phyloP scores from a whole-genome alignment of 2,329 filamentous ascomycete species.

The Elsinoe necatrix region DNA sequence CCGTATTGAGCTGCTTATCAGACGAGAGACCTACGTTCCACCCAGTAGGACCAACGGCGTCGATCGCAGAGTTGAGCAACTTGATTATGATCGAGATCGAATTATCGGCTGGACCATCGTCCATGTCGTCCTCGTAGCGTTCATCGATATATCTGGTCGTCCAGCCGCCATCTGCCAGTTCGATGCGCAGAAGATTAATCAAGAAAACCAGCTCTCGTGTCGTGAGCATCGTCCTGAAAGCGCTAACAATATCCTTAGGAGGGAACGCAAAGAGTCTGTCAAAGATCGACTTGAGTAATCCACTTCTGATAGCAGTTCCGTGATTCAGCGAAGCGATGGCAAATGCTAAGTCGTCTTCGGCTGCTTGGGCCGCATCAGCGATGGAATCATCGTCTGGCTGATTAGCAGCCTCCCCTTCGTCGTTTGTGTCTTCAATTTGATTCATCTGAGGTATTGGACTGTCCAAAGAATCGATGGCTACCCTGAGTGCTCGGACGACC shows the following conservation, averaged over 20 bases:
- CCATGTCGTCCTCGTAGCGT: slow-evolving; percentile 37
- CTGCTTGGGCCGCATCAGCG: slow-evolving; percentile 23
- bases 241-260: slow-evolving; percentile 49
- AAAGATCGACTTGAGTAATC: slow-evolving; percentile 59
- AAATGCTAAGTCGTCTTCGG: slow-evolving; percentile 52
- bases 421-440: slow-evolving; percentile 14
- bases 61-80: slow-evolving; percentile 63
- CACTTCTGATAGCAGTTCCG: slow-evolving; percentile 54
- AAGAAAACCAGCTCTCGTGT: slow-evolving; percentile 63
- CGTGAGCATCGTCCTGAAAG: slow-evolving; percentile 55
- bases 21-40: slow-evolving; percentile 58
- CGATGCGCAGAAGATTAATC: slow-evolving; percentile 62
- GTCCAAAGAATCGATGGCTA: slow-evolving; percentile 62
- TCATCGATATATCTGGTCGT: slow-evolving; percentile 61
- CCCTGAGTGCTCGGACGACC: slow-evolving; percentile 56
- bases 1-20: slow-evolving; percentile 46
- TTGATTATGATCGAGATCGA: slow-evolving; percentile 64
- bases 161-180: slow-evolving; percentile 68
- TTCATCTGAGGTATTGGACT: slow-evolving; percentile 27
- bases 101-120: slow-evolving; percentile 52
- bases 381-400: slow-evolving; percentile 53
- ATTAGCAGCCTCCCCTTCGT: slow-evolving; percentile 10
- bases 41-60: slow-evolving; percentile 64
- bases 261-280: slow-evolving; percentile 62
- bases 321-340: slow-evolving; percentile 60